Base-by-base conservation (phyloP, 2,329 filamentous ascomycete genomes). In the Drechslerella coelobrocha region DNA sequence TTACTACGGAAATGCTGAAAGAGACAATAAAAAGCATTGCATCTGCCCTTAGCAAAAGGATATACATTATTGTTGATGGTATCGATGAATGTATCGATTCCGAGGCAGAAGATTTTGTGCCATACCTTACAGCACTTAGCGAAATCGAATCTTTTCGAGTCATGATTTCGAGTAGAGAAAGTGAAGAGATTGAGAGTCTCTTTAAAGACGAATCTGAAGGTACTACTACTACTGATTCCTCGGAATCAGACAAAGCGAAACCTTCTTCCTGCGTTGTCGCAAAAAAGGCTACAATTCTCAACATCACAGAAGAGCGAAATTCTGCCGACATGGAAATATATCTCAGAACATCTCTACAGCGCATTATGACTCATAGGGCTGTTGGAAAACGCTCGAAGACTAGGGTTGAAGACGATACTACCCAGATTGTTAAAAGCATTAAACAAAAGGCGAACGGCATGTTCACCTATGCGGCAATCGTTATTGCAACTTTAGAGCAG, bases 361-460 rank as follows among this genome's bases (percentile, higher is more conserved):
- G 34, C 3, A 69, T 69, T 12, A 69, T 69, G 63, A 10, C 43
- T 8, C 63, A 61, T 41, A 51, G 63, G 41, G 37, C 34, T 2
- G 39, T 26, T n/a, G 24, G 37, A 14, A 27, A 19, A 8, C 31
- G 47, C 2, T 56, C 63, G 1, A 48, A 37, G 1, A 1, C 23
- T 8, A 55, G 53, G 21, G 24, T 41, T 2, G 63, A 69, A 4
- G 51, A 61, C n/a, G 63, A 68, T 55, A 61, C 52, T 1, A 26
- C 37, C 0, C 23, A 52, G 7, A 52, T 57, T 8, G 29, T 61
- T 2, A 61, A 47, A 9, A 69, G 27, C 12, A 69, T 69, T 17
- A 69, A 69, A 41, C 41, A 47, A n/a, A 71, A 63, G 26, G 57
- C 66, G 1, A 71, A 71, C n/a, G 66, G 66, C 21, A 71, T 71